A percentile compares a stretch with the other conserved stretches of the same genome.
Conservation (phyloP, 345 rosid genomes). For the Salix koriyanagi region DNA sequence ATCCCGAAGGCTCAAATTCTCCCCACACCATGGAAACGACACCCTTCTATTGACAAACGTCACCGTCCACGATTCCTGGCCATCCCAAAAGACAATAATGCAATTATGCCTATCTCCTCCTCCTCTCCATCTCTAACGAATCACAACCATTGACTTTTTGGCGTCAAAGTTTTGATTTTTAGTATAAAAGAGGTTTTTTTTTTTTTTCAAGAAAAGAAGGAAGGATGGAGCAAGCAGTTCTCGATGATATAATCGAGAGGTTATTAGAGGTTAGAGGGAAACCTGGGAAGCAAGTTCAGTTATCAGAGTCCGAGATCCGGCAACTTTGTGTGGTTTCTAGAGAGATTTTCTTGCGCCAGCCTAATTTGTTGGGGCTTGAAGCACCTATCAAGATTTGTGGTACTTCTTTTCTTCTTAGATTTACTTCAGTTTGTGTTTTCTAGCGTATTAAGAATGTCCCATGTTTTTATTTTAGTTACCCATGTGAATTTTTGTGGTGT, state of each 20-base stretch:
- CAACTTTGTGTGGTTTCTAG: slow-evolving; percentile 50
- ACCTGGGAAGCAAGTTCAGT: slow-evolving; percentile 73
- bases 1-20: neutral
- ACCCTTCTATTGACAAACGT: slow-evolving; percentile 1
- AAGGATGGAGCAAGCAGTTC: slow-evolving; percentile 47
- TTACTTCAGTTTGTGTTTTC: neutral
- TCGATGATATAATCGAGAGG: slow-evolving; percentile 63
- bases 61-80: neutral
- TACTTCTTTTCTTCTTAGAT: slow-evolving; percentile 10
- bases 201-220: neutral
- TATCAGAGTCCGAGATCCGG: slow-evolving; percentile 70
- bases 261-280: slow-evolving; percentile 55
- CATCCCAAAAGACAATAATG: neutral
- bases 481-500: neutral
- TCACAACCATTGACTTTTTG: slow-evolving; percentile 10
- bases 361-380: slow-evolving; percentile 69
- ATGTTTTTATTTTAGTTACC: neutral
- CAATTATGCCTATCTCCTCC: neutral
- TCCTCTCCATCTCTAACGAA: neutral
- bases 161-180: neutral
- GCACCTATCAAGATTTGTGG: slow-evolving; percentile 84
- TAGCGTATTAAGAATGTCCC: neutral
- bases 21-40: neutral
- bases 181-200: neutral
- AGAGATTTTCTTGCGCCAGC: slow-evolving; percentile 63